Percentiles rank a stretch among this genome's conserved stretches.
Conservation (phyloP, 768 basidiomycete species). For the Lyophyllum semitale region DNA sequence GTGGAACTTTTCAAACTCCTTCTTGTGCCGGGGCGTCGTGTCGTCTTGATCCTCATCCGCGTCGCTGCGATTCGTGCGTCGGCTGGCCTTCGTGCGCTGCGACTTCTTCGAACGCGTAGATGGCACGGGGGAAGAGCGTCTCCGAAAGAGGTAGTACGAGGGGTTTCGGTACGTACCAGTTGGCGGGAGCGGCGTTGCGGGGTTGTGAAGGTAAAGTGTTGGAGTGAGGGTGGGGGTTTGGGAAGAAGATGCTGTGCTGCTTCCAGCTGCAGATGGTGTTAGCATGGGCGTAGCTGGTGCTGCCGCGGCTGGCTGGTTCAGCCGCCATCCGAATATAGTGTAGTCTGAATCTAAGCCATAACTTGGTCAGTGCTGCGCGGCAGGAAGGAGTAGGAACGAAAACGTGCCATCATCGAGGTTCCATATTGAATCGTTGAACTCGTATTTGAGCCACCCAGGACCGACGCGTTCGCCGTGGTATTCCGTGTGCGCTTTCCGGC, state of each 20-base stretch:
- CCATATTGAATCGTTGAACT: conserved; percentile 78
- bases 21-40: conserved; percentile 64
- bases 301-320: conserved; percentile 38
- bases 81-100: conserved; percentile 40
- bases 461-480: conserved; percentile 65
- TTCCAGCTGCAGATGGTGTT: conserved; percentile 23
- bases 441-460: conserved; percentile 86
- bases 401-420: conserved; percentile 85
- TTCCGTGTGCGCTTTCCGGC: conserved; percentile 59
- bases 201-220: conserved; percentile 67
- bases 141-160: conserved; percentile 68
- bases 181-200: conserved; percentile 55
- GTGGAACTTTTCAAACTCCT: conserved; percentile 84
- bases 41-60: conserved; percentile 39
- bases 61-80: conserved; percentile 24
- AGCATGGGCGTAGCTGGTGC: conserved; percentile 20
- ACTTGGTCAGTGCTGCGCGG: not conserved
- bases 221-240: conserved; percentile 35
- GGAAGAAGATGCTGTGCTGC: conserved; percentile 27
- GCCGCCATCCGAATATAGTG: conserved; percentile 81
- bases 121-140: conserved; percentile 36
- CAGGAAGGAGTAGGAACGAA: not conserved
- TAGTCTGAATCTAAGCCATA: conserved; percentile 74
- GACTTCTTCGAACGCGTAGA: conserved; percentile 42
- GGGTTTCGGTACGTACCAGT: conserved; percentile 69